Base-by-base conservation (phyloP, 805 yeast species). In the Yarrowia bubula region DNA sequence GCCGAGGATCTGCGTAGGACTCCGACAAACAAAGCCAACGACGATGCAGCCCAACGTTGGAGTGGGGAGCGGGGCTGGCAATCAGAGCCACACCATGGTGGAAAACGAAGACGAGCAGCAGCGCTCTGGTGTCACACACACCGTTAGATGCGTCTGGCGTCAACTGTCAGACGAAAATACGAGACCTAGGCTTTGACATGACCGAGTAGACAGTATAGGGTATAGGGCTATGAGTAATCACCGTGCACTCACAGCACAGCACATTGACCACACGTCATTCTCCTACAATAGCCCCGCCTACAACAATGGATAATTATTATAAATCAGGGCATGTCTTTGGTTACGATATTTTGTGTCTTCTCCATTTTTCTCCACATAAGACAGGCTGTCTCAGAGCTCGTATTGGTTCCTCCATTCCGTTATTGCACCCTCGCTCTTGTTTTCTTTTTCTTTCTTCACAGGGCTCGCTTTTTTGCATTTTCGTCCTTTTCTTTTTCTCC, bases 1-100 rank as follows among this genome's bases (percentile, higher is more conserved):
- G 55, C 55, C 55, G 55, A 48, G 41, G 55, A 48, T 33, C 17
- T 48, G 55, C 55, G 53, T 48, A 48, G 55, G 55, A 35, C 31
- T 48, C 55, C 55, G 55, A 48, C 39, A 33, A 32, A 48, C 53
- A 48, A 48, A 28, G 53, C 11, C 14, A 32, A 47, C 53, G 31
- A 47, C 39, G 11, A 31, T 46, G 51, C 51, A 32, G 53, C 39
- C 41, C 51, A 10, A 33, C 41, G 55, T 35, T 48, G 55, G 38
- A 48, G 55, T 28, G 55, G 50, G 50, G 50, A 28, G 17, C 18
- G 9, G 18, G 28, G 28, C 28, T 22, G 28, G 28, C 28, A 22
- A 22, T 22, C 28, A 22, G 28, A 22, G 28, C 28, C 28, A 22
- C 28, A 22, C 28, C 28, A 3, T 22, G n/a, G n/a, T 22, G 28